Evolutionary conservation across 306 rosid species (phyloP), one percentile per base, ranked within the genome.

Genomic region (Trifolium fragiferum): DNA sequence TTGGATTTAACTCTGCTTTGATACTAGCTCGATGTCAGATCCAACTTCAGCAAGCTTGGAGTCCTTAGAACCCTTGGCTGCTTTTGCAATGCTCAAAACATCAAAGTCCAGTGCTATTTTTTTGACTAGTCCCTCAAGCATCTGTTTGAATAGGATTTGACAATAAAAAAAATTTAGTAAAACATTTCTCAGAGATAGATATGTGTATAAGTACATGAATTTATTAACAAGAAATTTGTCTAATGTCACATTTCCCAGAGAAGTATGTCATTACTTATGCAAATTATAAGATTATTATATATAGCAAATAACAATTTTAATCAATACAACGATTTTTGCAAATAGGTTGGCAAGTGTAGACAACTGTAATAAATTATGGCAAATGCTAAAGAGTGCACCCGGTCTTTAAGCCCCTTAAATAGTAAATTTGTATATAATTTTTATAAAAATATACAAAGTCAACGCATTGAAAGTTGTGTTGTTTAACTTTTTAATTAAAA

Each of bases 31-130:
- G 27, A 94, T 88, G 82, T 94, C 98, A 69, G 85, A 88, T 76
- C 95, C 98, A 49, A 88, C 88, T 82, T 91, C 98, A 55, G 89
- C 82, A 70, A 92, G 81, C 87, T 94, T 94, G 79, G 78, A 19
- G 32, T 91, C 98, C 84, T 88, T 91, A 20, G 96, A 90, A 83
- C 77, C 75, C 71, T 84, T 88, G 6, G 91, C 92, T 65, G 84
- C 84, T 82, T 77, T 87, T 63, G 97, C 95, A 77, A 91, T 81
- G 84, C 65, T 88, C 82, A 79, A 83, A 19, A 94, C 97, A 82
- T 94, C 97, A 9, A 94, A 90, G 83, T 90, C 97, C 51, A 94
- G 43, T 10, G 99, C 97, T 74, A 86, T 89, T 76, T 84, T 81
- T 83, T 82, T 91, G 8, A 92, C 90, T 70, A 81, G 85, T 74